phyloP scores from a whole-genome alignment of 768 basidiomycete genomes.

The Rhizopogon vinicolor region DNA sequence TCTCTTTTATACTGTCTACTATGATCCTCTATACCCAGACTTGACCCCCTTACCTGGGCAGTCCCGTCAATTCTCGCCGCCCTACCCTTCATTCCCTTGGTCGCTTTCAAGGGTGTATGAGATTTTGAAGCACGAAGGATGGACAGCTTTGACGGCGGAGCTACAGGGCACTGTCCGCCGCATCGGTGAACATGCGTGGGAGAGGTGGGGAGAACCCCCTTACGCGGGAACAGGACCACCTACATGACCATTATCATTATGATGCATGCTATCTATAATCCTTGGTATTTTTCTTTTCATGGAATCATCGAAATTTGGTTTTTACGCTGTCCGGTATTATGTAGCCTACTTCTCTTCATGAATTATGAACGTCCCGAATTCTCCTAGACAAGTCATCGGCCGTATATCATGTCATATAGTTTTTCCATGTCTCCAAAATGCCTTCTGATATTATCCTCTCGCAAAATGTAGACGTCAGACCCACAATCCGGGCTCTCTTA shows the following conservation, averaged over 20 bases:
- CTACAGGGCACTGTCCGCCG: slow-evolving; percentile 34
- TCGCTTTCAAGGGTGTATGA: slow-evolving; percentile 32
- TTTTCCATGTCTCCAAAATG: no score
- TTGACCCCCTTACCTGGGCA: slow-evolving; percentile 45
- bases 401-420: no score
- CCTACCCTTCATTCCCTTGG: slow-evolving; percentile 34
- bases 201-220: slow-evolving; percentile 33
- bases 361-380: background rate
- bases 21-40: slow-evolving; percentile 75
- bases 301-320: background rate
- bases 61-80: slow-evolving; percentile 24
- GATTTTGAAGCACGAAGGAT: slow-evolving; percentile 37
- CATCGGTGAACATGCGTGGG: slow-evolving; percentile 39
- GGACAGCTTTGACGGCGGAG: slow-evolving; percentile 32
- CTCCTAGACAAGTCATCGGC: background rate
- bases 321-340: background rate
- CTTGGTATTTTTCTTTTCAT: background rate
- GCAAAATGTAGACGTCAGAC: no score
- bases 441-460: no score
- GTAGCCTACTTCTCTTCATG: background rate
- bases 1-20: slow-evolving; percentile 69
- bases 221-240: slow-evolving; percentile 20
- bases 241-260: slow-evolving; percentile 29
- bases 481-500: no score
- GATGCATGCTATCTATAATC: slow-evolving; percentile 31